A percentile compares a stretch with the other conserved stretches of the same genome.
Conservation (phyloP, 306 rosid species). For the Mucuna pruriens region DNA sequence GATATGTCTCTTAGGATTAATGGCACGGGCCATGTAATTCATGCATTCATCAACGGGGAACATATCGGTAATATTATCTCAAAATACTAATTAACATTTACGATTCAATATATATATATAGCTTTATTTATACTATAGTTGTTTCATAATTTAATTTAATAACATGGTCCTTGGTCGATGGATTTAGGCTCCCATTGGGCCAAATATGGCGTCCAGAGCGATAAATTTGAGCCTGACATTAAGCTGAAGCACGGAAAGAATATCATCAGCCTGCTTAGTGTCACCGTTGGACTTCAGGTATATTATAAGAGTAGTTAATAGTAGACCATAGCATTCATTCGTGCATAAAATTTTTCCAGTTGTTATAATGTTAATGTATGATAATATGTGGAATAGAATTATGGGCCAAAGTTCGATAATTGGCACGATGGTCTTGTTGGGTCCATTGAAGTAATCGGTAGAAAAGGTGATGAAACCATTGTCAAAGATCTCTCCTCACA, state of each 20-base stretch:
- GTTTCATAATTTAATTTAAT: not conserved
- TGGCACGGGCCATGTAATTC: conserved; percentile 49
- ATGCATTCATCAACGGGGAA: conserved; percentile 57
- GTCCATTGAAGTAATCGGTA: conserved; percentile 38
- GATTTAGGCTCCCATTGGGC: conserved; percentile 54
- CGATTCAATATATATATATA: too few relatives aligned
- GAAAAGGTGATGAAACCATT: conserved; percentile 50
- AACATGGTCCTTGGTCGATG: not conserved
- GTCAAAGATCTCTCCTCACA: conserved; percentile 48
- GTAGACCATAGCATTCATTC: not conserved
- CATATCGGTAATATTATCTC: conserved; percentile 43
- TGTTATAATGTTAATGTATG: not conserved
- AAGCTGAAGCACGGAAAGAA: conserved; percentile 50
- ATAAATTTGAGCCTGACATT: conserved; percentile 40
- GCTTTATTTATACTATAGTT: too few relatives aligned
- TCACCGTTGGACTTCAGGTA: conserved; percentile 49
- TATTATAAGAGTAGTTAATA: too few relatives aligned
- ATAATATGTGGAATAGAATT: conserved; percentile 37
- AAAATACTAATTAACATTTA: not conserved
- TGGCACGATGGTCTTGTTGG: conserved; percentile 47
- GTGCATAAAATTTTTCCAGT: not conserved
- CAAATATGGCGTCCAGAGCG: conserved; percentile 31
- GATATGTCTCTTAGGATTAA: conserved; percentile 49
- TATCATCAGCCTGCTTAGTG: conserved; percentile 53
- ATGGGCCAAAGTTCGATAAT: conserved; percentile 46